Evolutionary conservation across 805 yeast genomes (phyloP), one percentile per base, ranked within the genome.

Genomic region (Kazachstania viticola): DNA sequence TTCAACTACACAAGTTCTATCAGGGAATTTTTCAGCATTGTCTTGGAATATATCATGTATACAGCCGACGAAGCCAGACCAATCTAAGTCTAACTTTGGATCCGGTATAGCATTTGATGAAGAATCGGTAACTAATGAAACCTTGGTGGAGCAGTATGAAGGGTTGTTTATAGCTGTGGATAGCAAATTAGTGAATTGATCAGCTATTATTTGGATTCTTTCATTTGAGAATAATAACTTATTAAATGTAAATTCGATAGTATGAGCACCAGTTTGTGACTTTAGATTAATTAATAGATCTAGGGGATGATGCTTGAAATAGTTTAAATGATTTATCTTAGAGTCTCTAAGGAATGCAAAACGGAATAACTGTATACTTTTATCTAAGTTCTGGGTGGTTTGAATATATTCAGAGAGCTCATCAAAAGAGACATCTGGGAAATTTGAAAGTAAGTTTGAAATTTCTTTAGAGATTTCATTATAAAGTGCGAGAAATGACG

Each of bases 11-110:
- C 97, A 84, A 9, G 80, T 67, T 51, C 94, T 71, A 21, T 82
- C 85, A 3, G 98, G 98, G 54, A 72, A 75, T 44, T 68, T 69
- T 28, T 67, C 74, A 11, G 98, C 95, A 52, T 91, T 93, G 36
- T 68, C 74, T 58, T 80, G 77, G 59, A 91, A 91, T 27, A 91
- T 87, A 49, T 91, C 98, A 51, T 91, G 99, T 46, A 91, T 93
- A 12, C 97, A 87, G 28, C 99, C 98, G 43, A 93, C 70, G 58
- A 73, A 91, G 18, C 79, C 80, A 26, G 76, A 65, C 96, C 96
- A 91, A 58, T 85, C 94, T 41, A 91, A 66, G 46, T 85, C 79
- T 8, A 62, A 55, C 7, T 84, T 81, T 27, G 99, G 97, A 53
- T 87, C 87, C 5, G 98, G 98, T 34, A 93, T 64, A 2, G 65